These are phyloP conservation scores for Margaritispora aquatica DNA, from an alignment of 495 filamentous ascomycete species.

Conservation along the genomic window DNA sequence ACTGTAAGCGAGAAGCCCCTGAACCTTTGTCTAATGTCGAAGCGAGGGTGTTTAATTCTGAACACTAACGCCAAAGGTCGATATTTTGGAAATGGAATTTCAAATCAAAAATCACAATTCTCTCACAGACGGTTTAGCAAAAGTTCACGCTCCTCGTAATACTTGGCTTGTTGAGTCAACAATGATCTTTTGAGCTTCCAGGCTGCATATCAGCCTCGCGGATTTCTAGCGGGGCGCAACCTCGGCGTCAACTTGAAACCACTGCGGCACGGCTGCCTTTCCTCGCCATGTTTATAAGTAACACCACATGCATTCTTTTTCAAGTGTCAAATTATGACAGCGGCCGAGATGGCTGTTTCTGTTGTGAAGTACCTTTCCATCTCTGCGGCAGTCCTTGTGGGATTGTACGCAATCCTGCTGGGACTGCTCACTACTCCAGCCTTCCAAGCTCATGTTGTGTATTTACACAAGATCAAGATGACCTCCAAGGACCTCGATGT, in stretches of 20 bases:
- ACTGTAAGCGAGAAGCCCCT: too few relatives aligned
- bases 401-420: slow-evolving; percentile 32
- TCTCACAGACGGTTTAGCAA: too few relatives aligned
- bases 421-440: slow-evolving; percentile 37
- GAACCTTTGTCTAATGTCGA: too few relatives aligned
- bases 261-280: neutral
- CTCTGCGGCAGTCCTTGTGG: slow-evolving; percentile 21
- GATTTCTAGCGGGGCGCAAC: too few relatives aligned
- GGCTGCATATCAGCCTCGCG: neutral
- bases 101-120: too few relatives aligned
- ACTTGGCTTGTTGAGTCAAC: too few relatives aligned
- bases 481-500: slow-evolving; percentile 58
- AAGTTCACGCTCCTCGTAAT: too few relatives aligned
- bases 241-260: neutral
- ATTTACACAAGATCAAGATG: slow-evolving; percentile 68
- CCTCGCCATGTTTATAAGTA: neutral
- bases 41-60: too few relatives aligned
- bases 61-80: too few relatives aligned
- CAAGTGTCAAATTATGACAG: neutral
- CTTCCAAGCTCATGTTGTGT: slow-evolving; percentile 55
- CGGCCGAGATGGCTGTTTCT: slow-evolving; percentile 5
- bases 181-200: neutral
- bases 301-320: neutral
- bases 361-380: slow-evolving; percentile 32
- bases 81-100: too few relatives aligned